Conservation (phyloP, 2,329 filamentous ascomycete species). For the Lasiodiplodia theobromae region DNA sequence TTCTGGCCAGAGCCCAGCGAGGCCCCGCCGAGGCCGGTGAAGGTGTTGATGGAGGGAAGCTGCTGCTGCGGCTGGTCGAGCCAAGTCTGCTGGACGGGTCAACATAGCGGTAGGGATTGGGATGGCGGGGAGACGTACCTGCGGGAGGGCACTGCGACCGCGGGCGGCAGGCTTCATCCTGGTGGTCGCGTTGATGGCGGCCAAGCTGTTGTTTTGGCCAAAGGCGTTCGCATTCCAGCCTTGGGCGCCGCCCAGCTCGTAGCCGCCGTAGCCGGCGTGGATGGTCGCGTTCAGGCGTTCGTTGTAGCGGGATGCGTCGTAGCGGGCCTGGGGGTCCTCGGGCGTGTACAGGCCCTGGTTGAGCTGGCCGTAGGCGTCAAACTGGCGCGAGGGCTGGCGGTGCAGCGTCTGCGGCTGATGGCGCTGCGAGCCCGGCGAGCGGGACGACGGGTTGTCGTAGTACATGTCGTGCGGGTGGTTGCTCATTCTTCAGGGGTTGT, state of each 20-base stretch:
- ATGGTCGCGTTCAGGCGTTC: slow-evolving; percentile 67
- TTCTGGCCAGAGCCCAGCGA: slow-evolving; percentile 31
- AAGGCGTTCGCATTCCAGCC: slow-evolving; percentile 82
- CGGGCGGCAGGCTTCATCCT: slow-evolving; percentile 64
- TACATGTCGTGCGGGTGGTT: slow-evolving; percentile 67
- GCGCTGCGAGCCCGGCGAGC: slow-evolving; percentile 77
- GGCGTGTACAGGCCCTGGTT: slow-evolving; percentile 69
- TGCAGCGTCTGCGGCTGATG: slow-evolving; percentile 69
- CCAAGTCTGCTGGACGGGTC: slow-evolving; percentile 61
- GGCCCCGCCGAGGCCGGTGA: slow-evolving; percentile 49
- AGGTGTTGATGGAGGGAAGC: slow-evolving; percentile 48
- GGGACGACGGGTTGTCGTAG: slow-evolving; percentile 73
- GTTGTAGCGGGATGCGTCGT: slow-evolving; percentile 62
- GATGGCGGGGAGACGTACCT: slow-evolving; percentile 63
- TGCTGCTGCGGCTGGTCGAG: slow-evolving; percentile 63
- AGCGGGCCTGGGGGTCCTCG: slow-evolving; percentile 66
- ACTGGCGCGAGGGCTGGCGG: slow-evolving; percentile 77
- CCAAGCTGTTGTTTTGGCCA: slow-evolving; percentile 69
- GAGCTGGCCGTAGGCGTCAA: slow-evolving; percentile 75
- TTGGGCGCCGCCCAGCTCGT: slow-evolving; percentile 74
- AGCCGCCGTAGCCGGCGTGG: slow-evolving; percentile 67
- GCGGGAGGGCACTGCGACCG: slow-evolving; percentile 68
- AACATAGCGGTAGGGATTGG: slow-evolving; percentile 10
- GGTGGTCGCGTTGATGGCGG: slow-evolving; percentile 61
- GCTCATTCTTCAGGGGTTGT: slow-evolving; percentile 29